These are phyloP conservation scores for Sclerotinia minor DNA, from an alignment of 2,329 filamentous ascomycete genomes.

Conservation along the genomic window DNA sequence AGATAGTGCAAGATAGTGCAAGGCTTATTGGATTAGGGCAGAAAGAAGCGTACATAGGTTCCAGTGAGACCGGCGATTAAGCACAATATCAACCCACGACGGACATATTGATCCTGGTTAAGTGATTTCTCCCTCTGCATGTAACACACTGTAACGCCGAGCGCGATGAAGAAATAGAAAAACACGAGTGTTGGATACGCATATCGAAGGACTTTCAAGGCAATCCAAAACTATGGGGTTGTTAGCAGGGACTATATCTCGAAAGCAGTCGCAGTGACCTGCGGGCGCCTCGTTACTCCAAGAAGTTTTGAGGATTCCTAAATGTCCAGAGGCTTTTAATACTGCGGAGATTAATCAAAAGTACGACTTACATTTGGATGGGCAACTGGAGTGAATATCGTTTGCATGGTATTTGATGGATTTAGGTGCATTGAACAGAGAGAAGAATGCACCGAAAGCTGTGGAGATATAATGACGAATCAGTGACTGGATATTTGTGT, in stretches of 20 bases:
- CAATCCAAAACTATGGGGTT: conserved; percentile 28
- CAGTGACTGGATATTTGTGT: neutral
- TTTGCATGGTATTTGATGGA: conserved; percentile 8
- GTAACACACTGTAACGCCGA: conserved; percentile 53
- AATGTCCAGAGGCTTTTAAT: neutral
- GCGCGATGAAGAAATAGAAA: conserved; percentile 56
- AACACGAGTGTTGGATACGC: conserved; percentile 58
- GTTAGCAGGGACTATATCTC: neutral
- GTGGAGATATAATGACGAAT: neutral
- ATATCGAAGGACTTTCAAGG: conserved; percentile 52
- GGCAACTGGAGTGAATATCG: neutral
- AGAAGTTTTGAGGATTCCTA: neutral
- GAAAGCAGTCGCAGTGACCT: neutral
- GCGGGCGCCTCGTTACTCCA: neutral
- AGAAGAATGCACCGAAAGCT: conserved; percentile 2
- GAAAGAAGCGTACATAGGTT: conserved; percentile 46
- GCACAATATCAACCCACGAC: conserved; percentile 48
- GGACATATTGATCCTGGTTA: conserved; percentile 44
- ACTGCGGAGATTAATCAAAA: neutral
- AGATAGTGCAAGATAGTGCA: neutral
- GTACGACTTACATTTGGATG: conserved; percentile 9
- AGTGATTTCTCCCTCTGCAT: conserved; percentile 50
- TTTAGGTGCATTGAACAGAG: neutral
- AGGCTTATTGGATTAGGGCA: conserved; percentile 44
- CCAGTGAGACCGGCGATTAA: conserved; percentile 43